Percentiles rank a stretch among this genome's conserved stretches.
Evolutionary conservation across 2,329 filamentous ascomycete species (phyloP).

Genomic region (Aureobasidium sp.): DNA sequence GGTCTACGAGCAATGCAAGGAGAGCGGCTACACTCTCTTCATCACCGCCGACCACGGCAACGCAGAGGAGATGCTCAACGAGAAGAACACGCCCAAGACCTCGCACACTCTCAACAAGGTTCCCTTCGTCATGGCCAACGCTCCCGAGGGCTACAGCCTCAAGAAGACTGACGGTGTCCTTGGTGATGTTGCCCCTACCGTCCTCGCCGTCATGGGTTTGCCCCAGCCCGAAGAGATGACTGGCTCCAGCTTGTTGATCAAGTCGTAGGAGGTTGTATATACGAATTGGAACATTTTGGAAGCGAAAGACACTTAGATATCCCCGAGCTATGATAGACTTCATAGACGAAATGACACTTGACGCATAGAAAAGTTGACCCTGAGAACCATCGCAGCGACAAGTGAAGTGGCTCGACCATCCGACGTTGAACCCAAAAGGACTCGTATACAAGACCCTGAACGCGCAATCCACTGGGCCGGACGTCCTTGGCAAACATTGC

Average conservation of each 20-base stretch:
- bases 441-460: background rate
- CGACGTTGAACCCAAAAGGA: background rate
- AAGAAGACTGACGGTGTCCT: conserved; percentile 83
- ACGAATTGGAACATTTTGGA: background rate
- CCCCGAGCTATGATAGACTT: background rate
- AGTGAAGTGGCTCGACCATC: background rate
- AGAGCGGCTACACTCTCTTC: conserved; percentile 87
- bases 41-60: conserved; percentile 95
- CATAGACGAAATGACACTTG: conserved; percentile 12
- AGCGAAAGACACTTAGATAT: background rate
- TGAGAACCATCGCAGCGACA: background rate
- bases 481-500: background rate
- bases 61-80: conserved; percentile 97
- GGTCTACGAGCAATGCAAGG: conserved; percentile 90
- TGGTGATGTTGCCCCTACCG: conserved; percentile 92
- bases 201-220: conserved; percentile 85
- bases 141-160: conserved; percentile 79
- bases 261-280: conserved; percentile 41
- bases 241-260: conserved; percentile 74
- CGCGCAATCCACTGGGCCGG: background rate
- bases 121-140: conserved; percentile 96
- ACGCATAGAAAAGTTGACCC: background rate
- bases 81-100: conserved; percentile 94
- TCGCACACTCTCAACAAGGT: conserved; percentile 98
- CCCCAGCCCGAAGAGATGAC: conserved; percentile 89